Evolutionary conservation across 495 filamentous ascomycete genomes (phyloP).

Genomic region (Immersiella caudata): DNA sequence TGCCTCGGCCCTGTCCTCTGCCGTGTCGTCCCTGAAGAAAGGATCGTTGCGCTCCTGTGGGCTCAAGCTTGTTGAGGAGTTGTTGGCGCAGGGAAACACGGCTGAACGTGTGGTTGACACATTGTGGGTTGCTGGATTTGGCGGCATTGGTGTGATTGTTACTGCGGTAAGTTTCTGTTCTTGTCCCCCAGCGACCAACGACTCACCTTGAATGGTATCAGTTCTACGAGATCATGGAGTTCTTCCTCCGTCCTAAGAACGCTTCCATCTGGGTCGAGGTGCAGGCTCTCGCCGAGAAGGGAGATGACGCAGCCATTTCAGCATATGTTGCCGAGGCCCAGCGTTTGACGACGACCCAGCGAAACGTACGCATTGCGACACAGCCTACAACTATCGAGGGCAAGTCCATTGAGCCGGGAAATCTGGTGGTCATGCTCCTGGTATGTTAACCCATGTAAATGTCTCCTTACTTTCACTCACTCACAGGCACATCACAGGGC

Average conservation of each 20-base stretch:
- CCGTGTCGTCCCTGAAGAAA: conserved; percentile 25
- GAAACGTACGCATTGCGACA: conserved; percentile 34
- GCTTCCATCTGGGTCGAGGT: conserved; percentile 53
- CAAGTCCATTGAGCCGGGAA: conserved; percentile 31
- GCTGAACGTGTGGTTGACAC: conserved; percentile 38
- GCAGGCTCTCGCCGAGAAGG: conserved; percentile 45
- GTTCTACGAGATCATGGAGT: conserved; percentile 50
- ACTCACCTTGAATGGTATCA: too few species aligned
- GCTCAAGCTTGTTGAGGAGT: conserved; percentile 33
- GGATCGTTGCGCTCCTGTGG: conserved; percentile 35
- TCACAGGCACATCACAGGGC: conserved; percentile 25
- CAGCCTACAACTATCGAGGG: conserved; percentile 31
- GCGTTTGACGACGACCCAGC: conserved; percentile 35
- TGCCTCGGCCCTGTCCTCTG: conserved; percentile 12
- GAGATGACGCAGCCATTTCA: conserved; percentile 34
- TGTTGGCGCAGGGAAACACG: conserved; percentile 29
- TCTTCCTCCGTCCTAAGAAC: conserved; percentile 47
- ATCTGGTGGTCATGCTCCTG: conserved; percentile 35
- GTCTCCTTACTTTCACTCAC: not conserved
- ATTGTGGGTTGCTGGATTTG: conserved; percentile 40
- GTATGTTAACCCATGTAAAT: conserved; percentile 28
- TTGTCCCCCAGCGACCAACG: too few species aligned
- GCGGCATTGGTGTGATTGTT: conserved; percentile 44
- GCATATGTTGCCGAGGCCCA: conserved; percentile 38
- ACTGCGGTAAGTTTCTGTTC: conserved; percentile 16